Evolutionary conservation across 495 filamentous ascomycete species (phyloP), one percentile per base, ranked within the genome.

Genomic region (Aspergillus incahuasiensis): DNA sequence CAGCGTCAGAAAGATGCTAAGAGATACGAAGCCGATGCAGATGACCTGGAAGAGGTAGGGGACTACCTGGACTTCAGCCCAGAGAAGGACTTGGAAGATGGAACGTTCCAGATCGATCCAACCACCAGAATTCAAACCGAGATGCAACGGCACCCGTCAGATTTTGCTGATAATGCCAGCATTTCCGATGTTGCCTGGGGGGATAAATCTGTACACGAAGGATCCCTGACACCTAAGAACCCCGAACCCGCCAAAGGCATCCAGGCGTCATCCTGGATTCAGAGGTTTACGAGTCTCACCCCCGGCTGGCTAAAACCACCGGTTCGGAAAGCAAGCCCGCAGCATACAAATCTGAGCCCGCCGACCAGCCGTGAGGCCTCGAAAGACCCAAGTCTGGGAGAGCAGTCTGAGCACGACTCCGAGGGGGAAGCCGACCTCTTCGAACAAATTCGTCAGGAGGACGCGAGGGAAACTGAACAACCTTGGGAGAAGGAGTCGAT

Each of bases 291-390:
- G n/a, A 71, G 62, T 55, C 54, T 74, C 41, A 76, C 72, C 1
- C 73, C 73, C 12, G 59, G 64, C 56, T 76, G 73, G 73, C 52
- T 74, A 53, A 74, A 68, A 66, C 68, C 69, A 9, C 71, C 73
- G 5, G 51, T 43, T 5, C 51, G 53, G 40, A 55, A 48, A 20
- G 56, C 63, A 3, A 56, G 62, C 49, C 60, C 68, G 30, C 59
- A 54, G 16, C 54, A 56, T 1, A 61, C 39, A 48, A 46, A 57
- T 24, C 45, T 52, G 39, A 58, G 58, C 7, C 32, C 19, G 22
- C 32, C 48, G 12, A 35, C 18, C 20, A 50, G 48, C 28, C 48
- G 32, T n/a, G 21, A 34, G 9, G 20, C 5, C 19, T 40, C 48
- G 2, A 21, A 40, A 20, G 32, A 12, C 21, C 9, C 48, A 9